Evolutionary conservation across 2,329 filamentous ascomycete species (phyloP).

Genomic region (Ceratocystis colombiana): DNA sequence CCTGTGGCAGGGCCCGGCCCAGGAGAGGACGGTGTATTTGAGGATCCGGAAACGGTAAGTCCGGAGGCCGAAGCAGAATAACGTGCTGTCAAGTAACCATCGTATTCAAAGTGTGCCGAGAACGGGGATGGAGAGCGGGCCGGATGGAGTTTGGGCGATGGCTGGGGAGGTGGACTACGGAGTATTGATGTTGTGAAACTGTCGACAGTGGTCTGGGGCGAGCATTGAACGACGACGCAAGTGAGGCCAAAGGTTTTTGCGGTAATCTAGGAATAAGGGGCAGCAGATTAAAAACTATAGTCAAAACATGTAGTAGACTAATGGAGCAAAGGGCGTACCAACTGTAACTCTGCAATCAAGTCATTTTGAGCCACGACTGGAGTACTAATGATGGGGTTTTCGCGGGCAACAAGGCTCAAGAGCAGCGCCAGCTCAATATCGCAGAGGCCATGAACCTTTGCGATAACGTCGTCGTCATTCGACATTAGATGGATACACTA

Average conservation of each 20-base stretch:
- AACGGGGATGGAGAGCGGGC: conserved; percentile 29
- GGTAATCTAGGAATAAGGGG: conserved; percentile 44
- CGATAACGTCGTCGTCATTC: conserved; percentile 49
- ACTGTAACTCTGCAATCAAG: conserved; percentile 61
- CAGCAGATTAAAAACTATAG: not conserved
- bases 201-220: conserved; percentile 62
- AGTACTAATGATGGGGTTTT: conserved; percentile 83
- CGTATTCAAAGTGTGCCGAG: conserved; percentile 26
- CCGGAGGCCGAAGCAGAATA: conserved; percentile 30
- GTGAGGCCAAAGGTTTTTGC: conserved; percentile 62
- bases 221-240: conserved; percentile 62
- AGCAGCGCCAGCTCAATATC: conserved; percentile 82
- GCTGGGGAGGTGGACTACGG: conserved; percentile 30
- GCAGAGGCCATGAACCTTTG: conserved; percentile 65
- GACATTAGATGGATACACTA: conserved; percentile 41
- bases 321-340: conserved; percentile 39
- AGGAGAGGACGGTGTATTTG: conserved; percentile 28
- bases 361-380: conserved; percentile 47
- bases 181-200: conserved; percentile 68
- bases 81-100: conserved; percentile 29
- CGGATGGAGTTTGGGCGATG: conserved; percentile 24
- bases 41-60: conserved; percentile 28
- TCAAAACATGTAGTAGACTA: not conserved
- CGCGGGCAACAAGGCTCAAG: conserved; percentile 66
- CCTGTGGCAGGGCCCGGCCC: not conserved